Conservation (phyloP, 78 protist genomes). For the Speleostelium caveatum region DNA sequence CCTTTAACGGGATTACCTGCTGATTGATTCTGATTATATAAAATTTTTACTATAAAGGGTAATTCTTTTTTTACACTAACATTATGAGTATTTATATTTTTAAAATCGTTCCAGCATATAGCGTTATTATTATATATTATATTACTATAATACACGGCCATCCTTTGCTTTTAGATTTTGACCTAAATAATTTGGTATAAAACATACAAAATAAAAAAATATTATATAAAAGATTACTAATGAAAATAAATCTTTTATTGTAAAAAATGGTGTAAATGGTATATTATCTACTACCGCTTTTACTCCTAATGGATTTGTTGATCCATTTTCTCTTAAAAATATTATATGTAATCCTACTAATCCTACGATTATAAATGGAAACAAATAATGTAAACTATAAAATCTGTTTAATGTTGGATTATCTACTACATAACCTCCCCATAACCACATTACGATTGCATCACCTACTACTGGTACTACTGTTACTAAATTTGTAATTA, state of each 20-base stretch:
- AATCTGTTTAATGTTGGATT: slow-evolving; percentile 44
- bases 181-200: too few species aligned
- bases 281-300: not conserved
- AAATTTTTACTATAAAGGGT: too few species aligned
- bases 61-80: too few species aligned
- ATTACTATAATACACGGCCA: too few species aligned
- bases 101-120: too few species aligned
- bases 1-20: too few species aligned
- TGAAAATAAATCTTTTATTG: not conserved
- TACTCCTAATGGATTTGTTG: slow-evolving; percentile 22
- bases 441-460: not conserved
- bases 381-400: slow-evolving; percentile 39
- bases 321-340: not conserved
- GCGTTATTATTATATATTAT: too few species aligned
- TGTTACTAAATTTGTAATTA: slow-evolving; percentile 19
- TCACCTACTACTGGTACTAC: slow-evolving; percentile 16
- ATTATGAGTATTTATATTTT: too few species aligned
- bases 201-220: not conserved
- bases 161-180: too few species aligned
- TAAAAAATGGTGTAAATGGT: slow-evolving; percentile 24
- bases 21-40: too few species aligned
- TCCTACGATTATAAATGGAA: slow-evolving; percentile 15
- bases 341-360: slow-evolving; percentile 19
- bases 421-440: slow-evolving; percentile 56
- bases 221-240: not conserved